Evolutionary conservation across 2,329 filamentous ascomycete species (phyloP).

Genomic region (Coniochaeta sp.): DNA sequence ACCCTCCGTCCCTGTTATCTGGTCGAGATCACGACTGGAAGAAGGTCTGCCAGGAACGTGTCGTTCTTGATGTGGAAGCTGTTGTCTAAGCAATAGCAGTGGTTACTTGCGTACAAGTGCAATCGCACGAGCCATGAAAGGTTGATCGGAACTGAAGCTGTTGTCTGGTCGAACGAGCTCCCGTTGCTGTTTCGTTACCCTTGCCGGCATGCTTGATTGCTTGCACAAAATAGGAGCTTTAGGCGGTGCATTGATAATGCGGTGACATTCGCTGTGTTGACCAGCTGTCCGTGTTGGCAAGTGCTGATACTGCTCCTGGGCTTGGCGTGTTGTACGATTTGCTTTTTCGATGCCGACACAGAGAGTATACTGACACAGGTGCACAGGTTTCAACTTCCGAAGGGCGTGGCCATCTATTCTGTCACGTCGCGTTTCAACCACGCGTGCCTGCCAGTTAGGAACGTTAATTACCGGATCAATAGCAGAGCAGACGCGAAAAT

Average conservation of each 20-base stretch:
- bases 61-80: no score
- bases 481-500: background rate
- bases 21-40: no score
- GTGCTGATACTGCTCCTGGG: background rate
- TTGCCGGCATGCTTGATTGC: background rate
- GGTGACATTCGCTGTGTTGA: background rate
- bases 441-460: conserved; percentile 32
- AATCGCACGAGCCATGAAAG: no score
- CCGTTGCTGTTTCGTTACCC: background rate
- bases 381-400: conserved; percentile 16
- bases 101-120: no score
- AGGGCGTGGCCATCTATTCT: conserved; percentile 34
- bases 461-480: conserved; percentile 1
- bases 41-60: no score
- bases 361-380: background rate
- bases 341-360: background rate
- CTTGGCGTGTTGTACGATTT: background rate
- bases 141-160: no score
- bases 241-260: no score
- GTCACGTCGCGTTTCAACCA: conserved; percentile 53
- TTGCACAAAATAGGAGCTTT: no score
- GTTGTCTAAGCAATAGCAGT: no score
- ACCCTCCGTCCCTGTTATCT: no score
- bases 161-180: no score
- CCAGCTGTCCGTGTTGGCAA: background rate